Percentiles rank a stretch among this genome's conserved stretches.
Evolutionary conservation across 2,329 filamentous ascomycete species (phyloP).

Genomic region (Ophiostoma sp.): DNA sequence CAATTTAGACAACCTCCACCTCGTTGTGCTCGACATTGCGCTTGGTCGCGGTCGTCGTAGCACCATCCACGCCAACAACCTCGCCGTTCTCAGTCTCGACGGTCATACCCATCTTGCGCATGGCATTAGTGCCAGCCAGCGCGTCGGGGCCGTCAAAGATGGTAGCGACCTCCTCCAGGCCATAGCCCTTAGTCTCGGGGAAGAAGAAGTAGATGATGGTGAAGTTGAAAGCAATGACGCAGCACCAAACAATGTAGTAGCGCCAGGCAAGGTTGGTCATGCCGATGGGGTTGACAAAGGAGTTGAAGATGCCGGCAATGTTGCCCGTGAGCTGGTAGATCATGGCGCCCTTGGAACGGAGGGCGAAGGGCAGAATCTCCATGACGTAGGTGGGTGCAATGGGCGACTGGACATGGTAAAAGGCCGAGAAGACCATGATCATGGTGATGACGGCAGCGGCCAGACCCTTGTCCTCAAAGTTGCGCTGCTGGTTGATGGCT

Average conservation of each 20-base stretch:
- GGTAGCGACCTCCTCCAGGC: conserved; percentile 46
- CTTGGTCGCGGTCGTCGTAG: not conserved
- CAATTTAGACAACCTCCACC: not conserved
- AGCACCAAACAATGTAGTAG: conserved; percentile 33
- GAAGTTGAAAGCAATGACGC: conserved; percentile 27
- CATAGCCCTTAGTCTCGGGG: conserved; percentile 28
- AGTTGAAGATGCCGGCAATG: conserved; percentile 28
- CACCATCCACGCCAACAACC: not conserved
- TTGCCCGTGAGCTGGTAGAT: conserved; percentile 26
- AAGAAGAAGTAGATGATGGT: conserved; percentile 35
- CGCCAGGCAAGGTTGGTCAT: conserved; percentile 31
- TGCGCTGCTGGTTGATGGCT: conserved; percentile 27
- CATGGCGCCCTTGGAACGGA: conserved; percentile 30
- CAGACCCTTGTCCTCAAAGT: conserved; percentile 28
- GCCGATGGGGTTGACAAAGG: conserved; percentile 31
- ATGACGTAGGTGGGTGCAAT: conserved; percentile 32
- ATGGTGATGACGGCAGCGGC: conserved; percentile 22
- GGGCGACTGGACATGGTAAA: conserved; percentile 44
- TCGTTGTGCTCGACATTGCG: conserved; percentile 17
- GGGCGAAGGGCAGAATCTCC: conserved; percentile 27
- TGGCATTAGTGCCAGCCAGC: conserved; percentile 1
- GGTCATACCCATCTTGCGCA: conserved; percentile 23
- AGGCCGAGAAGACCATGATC: conserved; percentile 29
- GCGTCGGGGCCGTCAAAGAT: conserved; percentile 43
- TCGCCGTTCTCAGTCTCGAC: not conserved